Base-by-base conservation (phyloP, 225 moss, liverwort and hornwort species). In the Polytrichum commune region DNA sequence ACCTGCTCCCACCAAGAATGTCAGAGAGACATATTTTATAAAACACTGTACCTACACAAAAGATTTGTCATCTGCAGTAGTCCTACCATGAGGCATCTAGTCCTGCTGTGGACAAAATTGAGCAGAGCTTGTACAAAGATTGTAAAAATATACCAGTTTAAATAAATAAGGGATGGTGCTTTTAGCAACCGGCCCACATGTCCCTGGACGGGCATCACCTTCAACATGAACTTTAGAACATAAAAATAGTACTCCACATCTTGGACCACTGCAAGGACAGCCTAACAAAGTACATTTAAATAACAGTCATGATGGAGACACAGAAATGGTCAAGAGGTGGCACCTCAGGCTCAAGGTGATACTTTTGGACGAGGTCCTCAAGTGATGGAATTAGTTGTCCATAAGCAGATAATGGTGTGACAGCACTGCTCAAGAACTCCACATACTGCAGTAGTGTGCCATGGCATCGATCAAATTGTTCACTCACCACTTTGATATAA, bases 401-500 rank as follows among this genome's bases (percentile, higher is more conserved):
- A 79, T 95, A 98, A 53, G 95, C 92, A 69, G 88, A 74, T 35
- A 91, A 80, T 65, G 98, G 98, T 63, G 93, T 80, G 4, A 98
- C 69, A 68, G 98, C 95, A 75, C 98, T 89, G 69, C 84, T 84
- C 79, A 98, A 85, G 75, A 98, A 98, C 77, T 98, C 98, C 80
- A 98, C 98, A 69, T 98, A 98, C 82, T 98, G 98, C 63, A 98
- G 95, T 27, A 98, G 82, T 70, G 90, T 95, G 77, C 98, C 98
- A 77, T 98, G 98, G 77, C 95, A 95, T 77, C 98, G 82, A 76
- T 98, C 98, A 75, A 95, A 98, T 86, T 98, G 98, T 73, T 98
- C 98, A 77, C 98, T 95, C 70, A 91, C 95, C 91, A 98, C 86
- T 81, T 98, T 98, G 80, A 98, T 98, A 73, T 95, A 83, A 64